phyloP scores from a whole-genome alignment of 192 early-diverging fungal genomes.

The Coemansia sp. region DNA sequence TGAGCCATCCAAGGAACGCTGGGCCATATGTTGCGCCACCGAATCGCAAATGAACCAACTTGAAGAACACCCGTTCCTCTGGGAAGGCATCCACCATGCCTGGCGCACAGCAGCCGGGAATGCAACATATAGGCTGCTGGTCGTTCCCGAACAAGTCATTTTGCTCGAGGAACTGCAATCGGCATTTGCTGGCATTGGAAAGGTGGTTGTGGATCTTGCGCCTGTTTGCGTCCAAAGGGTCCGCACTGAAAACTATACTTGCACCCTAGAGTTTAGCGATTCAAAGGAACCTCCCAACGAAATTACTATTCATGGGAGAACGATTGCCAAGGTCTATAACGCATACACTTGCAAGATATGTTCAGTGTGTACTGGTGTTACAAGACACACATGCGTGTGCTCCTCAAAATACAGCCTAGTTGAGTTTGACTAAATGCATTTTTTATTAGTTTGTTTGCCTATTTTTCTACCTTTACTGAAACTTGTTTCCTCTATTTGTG shows the following conservation, averaged over 20 bases:
- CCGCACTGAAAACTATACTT: background rate
- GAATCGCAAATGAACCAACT: background rate
- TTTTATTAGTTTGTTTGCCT: background rate
- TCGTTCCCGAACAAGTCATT: background rate
- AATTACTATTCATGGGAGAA: background rate
- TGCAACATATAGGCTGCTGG: background rate
- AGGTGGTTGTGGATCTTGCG: background rate
- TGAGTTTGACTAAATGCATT: background rate
- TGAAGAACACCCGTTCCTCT: background rate
- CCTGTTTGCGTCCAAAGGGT: background rate
- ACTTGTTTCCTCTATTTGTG: too few species aligned
- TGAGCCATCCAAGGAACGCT: constrained; percentile 1
- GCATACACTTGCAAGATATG: background rate
- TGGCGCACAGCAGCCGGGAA: background rate
- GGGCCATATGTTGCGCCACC: background rate
- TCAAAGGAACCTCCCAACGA: background rate
- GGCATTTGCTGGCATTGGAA: background rate
- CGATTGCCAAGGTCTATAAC: background rate
- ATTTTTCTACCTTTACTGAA: too few species aligned
- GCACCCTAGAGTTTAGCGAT: background rate
- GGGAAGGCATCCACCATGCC: background rate
- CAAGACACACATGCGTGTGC: background rate
- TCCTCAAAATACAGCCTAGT: background rate
- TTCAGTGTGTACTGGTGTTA: background rate
- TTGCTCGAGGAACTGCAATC: background rate